Percentiles rank a stretch among this genome's conserved stretches.
Conservation (phyloP, 768 basidiomycete genomes). For the Agaricus blazei region DNA sequence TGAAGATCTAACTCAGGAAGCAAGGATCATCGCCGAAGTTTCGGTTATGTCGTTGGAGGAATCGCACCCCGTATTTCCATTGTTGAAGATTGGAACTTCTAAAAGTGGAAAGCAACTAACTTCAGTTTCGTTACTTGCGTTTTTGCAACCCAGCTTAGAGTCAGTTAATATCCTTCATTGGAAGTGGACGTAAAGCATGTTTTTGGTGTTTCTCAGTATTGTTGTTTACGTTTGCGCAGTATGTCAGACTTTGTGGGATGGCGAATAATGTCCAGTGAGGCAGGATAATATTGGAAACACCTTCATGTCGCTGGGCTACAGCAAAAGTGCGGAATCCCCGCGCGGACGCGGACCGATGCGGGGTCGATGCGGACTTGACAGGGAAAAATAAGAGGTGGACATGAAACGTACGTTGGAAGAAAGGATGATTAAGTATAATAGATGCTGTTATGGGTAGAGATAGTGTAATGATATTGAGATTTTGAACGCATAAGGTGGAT, state of each 20-base stretch:
- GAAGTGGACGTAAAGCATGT: constrained; percentile 14
- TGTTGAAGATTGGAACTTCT: background rate
- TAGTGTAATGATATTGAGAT: too few relatives aligned
- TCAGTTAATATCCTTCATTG: background rate
- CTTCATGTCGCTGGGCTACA: constrained; percentile 20
- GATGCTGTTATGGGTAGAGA: too few relatives aligned
- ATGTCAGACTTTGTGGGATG: constrained; percentile 13
- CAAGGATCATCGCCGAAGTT: background rate
- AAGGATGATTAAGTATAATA: too few relatives aligned
- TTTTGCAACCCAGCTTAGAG: too few relatives aligned
- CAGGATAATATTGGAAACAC: constrained; percentile 20
- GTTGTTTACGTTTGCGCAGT: constrained; percentile 11
- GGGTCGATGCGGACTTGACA: too few relatives aligned
- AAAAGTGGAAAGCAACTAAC: background rate
- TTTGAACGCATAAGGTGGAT: too few relatives aligned
- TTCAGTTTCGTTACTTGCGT: too few relatives aligned
- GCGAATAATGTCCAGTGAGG: constrained; percentile 16
- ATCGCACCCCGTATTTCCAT: background rate
- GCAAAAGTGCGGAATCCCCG: too few relatives aligned
- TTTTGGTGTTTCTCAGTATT: constrained; percentile 14
- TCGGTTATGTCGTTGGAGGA: background rate
- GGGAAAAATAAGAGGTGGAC: too few relatives aligned
- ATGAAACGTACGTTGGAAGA: too few relatives aligned
- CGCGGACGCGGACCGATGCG: too few relatives aligned
- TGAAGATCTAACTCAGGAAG: constrained; percentile 1